Evolutionary conservation across 371 early-diverging fungal genomes (phyloP).

Genomic region (Syncephalastrum contaminatum): DNA sequence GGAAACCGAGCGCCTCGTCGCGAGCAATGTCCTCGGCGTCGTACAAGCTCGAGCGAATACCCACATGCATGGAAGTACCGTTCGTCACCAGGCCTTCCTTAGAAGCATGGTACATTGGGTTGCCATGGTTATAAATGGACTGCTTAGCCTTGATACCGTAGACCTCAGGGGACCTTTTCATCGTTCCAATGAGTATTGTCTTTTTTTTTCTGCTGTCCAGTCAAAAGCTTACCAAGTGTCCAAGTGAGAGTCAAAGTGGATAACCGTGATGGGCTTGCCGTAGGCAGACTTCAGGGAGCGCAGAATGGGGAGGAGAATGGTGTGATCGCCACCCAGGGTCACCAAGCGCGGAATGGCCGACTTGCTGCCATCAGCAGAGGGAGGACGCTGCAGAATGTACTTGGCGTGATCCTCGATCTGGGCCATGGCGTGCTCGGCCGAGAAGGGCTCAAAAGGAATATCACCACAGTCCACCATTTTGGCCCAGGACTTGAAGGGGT

Average conservation of each 20-base stretch:
- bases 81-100: constrained; percentile 47
- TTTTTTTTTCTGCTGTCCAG: not conserved
- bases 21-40: constrained; percentile 35
- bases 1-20: constrained; percentile 44
- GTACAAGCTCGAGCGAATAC: constrained; percentile 46
- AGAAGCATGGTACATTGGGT: constrained; percentile 50
- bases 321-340: constrained; percentile 49
- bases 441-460: constrained; percentile 49
- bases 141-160: constrained; percentile 36
- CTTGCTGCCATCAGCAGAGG: constrained; percentile 10
- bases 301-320: constrained; percentile 42
- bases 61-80: constrained; percentile 52
- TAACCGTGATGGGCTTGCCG: constrained; percentile 39
- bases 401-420: constrained; percentile 40
- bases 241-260: constrained; percentile 54
- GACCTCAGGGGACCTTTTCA: constrained; percentile 30
- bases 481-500: constrained; percentile 50
- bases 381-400: constrained; percentile 36
- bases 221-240: constrained; percentile 35
- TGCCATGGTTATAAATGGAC: constrained; percentile 41
- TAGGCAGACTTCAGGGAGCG: constrained; percentile 39
- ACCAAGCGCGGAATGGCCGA: constrained; percentile 33
- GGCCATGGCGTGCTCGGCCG: constrained; percentile 40
- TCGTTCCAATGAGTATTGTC: not conserved
- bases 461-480: constrained; percentile 53